Evolutionary conservation across 2,329 filamentous ascomycete genomes (phyloP).

Genomic region (Colletotrichum musae): DNA sequence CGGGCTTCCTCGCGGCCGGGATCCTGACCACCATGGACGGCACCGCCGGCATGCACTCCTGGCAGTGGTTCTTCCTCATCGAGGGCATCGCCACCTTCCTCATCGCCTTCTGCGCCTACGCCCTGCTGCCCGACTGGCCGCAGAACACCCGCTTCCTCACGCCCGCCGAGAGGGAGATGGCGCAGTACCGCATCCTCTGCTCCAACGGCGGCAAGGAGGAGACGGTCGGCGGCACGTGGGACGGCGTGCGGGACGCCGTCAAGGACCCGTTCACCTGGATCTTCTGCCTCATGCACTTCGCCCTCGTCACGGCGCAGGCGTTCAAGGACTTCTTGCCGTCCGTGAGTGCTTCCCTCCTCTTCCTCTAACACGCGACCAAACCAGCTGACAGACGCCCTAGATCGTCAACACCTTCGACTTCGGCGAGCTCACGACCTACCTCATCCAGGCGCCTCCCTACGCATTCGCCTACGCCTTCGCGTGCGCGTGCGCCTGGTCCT

Average conservation of each 20-base stretch:
- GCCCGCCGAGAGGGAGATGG: constrained; percentile 57
- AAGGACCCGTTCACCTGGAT: constrained; percentile 56
- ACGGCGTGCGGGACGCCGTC: constrained; percentile 50
- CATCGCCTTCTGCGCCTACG: constrained; percentile 51
- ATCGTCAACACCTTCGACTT: constrained; percentile 49
- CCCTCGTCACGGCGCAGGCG: constrained; percentile 58
- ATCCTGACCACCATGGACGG: constrained; percentile 60
- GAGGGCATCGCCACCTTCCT: constrained; percentile 55
- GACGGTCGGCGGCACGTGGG: constrained; percentile 52
- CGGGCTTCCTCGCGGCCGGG: constrained; percentile 60
- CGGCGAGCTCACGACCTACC: constrained; percentile 50
- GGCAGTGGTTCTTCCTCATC: constrained; percentile 64
- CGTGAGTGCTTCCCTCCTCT: constrained; percentile 34
- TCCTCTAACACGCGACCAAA: not conserved
- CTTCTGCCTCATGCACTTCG: constrained; percentile 58
- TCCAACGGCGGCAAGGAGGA: constrained; percentile 54
- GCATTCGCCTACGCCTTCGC: constrained; percentile 56
- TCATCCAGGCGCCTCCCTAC: constrained; percentile 57
- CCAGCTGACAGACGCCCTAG: constrained; percentile 19
- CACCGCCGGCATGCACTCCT: constrained; percentile 53
- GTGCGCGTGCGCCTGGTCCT: constrained; percentile 53
- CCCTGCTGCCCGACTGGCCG: constrained; percentile 57
- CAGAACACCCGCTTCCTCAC: constrained; percentile 55
- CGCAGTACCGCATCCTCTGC: constrained; percentile 51
- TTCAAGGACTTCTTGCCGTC: constrained; percentile 60